Conservation (phyloP, 2,329 filamentous ascomycete species). For the Myriosclerotinia curreyana region DNA sequence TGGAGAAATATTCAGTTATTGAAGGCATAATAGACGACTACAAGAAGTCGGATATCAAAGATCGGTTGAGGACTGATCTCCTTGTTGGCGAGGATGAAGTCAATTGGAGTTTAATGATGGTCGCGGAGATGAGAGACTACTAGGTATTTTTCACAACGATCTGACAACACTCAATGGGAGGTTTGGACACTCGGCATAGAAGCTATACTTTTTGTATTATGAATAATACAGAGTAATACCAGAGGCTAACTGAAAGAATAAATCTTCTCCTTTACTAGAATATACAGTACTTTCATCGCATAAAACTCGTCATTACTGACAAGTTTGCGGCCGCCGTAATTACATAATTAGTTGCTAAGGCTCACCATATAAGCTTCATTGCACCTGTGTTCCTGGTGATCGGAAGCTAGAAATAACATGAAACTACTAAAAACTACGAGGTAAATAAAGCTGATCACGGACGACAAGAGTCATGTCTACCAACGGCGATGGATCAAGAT, state of each 20-base stretch:
- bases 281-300: background rate
- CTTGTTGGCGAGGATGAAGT: background rate
- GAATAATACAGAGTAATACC: background rate
- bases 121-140: background rate
- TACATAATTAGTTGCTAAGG: slow-evolving; percentile 19
- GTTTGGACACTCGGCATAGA: background rate
- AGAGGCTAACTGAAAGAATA: background rate
- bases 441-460: slow-evolving; percentile 1
- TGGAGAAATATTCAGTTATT: background rate
- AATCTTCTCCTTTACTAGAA: background rate
- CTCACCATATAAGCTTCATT: slow-evolving; percentile 37
- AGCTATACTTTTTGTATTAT: background rate
- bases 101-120: background rate
- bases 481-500: slow-evolving; percentile 17
- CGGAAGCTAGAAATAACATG: slow-evolving; percentile 11
- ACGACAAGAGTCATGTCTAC: slow-evolving; percentile 22
- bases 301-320: background rate
- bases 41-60: background rate
- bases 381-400: slow-evolving; percentile 7
- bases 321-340: slow-evolving; percentile 4
- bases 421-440: background rate
- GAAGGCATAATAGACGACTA: background rate
- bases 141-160: background rate
- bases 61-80: background rate
- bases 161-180: background rate